phyloP scores from a whole-genome alignment of 805 yeast genomes.

The Tetrapisispora phaffii region DNA sequence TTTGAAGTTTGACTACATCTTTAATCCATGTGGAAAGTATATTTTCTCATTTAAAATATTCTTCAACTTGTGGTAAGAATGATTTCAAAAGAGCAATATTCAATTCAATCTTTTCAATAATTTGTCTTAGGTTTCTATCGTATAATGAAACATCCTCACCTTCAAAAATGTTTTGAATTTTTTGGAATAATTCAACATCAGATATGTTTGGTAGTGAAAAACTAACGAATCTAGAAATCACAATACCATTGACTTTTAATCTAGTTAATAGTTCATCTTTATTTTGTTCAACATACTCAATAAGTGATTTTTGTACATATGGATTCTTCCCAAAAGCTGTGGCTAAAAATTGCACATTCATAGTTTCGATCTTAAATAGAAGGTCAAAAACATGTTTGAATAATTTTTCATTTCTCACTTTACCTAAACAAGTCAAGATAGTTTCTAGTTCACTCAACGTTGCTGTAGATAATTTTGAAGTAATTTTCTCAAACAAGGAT shows the following conservation, averaged over 20 bases:
- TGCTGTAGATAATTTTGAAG: constrained; percentile 36
- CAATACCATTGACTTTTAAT: constrained; percentile 37
- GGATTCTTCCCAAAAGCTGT: constrained; percentile 36
- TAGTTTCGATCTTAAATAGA: constrained; percentile 35
- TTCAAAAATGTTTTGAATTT: constrained; percentile 29
- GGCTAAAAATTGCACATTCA: constrained; percentile 48
- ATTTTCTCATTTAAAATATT: constrained; percentile 1
- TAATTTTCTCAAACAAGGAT: constrained; percentile 29
- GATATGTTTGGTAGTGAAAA: constrained; percentile 27
- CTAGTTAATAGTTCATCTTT: constrained; percentile 33
- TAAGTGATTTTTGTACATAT: constrained; percentile 32
- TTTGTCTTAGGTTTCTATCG: constrained; percentile 12
- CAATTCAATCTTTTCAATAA: constrained; percentile 10
- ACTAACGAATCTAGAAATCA: constrained; percentile 37
- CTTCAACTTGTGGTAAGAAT: constrained; percentile 1
- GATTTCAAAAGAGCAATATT: constrained; percentile 4
- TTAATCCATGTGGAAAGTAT: no score
- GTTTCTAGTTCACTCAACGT: constrained; percentile 44
- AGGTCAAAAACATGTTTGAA: constrained; percentile 31
- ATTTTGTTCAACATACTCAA: constrained; percentile 38
- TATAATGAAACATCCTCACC: constrained; percentile 19
- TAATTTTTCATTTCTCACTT: constrained; percentile 30
- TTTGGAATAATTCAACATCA: constrained; percentile 30
- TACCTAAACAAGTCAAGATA: constrained; percentile 41
- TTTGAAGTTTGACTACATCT: no score